Evolutionary conservation across 805 yeast species (phyloP), one percentile per base, ranked within the genome.

Genomic region (Lachancea sp.): DNA sequence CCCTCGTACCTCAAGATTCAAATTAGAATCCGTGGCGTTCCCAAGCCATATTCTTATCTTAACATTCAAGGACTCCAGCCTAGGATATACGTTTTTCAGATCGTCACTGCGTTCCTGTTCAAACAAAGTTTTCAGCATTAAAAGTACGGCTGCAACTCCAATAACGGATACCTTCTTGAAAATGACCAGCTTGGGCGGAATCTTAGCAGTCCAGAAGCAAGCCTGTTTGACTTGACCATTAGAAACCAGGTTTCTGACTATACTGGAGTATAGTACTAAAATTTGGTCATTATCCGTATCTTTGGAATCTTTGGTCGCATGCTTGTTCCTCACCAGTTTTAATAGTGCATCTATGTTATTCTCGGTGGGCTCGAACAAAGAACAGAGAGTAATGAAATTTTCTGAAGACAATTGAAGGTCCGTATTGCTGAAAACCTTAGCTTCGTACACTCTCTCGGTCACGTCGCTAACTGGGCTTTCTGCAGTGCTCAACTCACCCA

Each of bases 11-110:
- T 53, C 51, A 36, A 60, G 53, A 24, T 45, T 48, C 28, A 63
- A 34, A 7, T 45, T 44, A 11, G 57, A 45, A n/a, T 62, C 64
- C 20, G 47, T 45, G 16, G 55, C 45, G 21, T 57, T 54, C 23
- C 68, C 67, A 20, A 61, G 38, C 68, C 68, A 63, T 2, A 64
- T 56, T 49, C 69, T 56, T 17, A 64, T 34, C 9, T 49, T 45
- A 8, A 61, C 64, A 6, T 56, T 48, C 12, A 63, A 45, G 28
- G 55, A 57, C 40, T 63, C 68, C 22, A 62, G 41, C 31, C 49
- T 52, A 13, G 45, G 30, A 16, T 18, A 29, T 7, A 29, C 18
- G 5, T 12, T 11, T n/a, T 34, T 23, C 26, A 22, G 16, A n/a
- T 34, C 26, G 12, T 35, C 36, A 7, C 6, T 41, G n/a, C 46